Evolutionary conservation across 176 grass and related monocot genomes (phyloP).

Genomic region (Ampelocalamus luodianensis): DNA sequence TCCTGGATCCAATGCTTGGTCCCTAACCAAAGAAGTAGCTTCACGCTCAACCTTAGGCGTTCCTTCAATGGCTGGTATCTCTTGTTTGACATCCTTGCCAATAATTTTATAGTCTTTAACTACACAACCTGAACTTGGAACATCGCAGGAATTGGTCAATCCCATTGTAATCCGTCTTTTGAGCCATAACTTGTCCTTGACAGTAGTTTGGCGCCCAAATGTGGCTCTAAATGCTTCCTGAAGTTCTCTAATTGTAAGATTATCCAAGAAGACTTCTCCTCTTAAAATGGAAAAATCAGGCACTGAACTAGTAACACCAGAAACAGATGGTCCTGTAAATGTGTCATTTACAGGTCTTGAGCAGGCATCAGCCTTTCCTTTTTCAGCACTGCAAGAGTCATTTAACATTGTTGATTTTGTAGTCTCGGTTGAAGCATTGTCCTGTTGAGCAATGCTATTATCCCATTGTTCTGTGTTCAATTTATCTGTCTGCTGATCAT

Average conservation of each 20-base stretch:
- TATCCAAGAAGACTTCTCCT: slow-evolving; percentile 83
- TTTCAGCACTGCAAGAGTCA: slow-evolving; percentile 58
- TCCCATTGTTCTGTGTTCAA: slow-evolving; percentile 39
- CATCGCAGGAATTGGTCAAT: slow-evolving; percentile 79
- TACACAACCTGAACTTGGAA: slow-evolving; percentile 76
- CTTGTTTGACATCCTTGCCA: slow-evolving; percentile 43
- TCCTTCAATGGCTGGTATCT: slow-evolving; percentile 19
- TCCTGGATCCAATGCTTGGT: slow-evolving; percentile 43
- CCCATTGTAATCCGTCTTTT: slow-evolving; percentile 96
- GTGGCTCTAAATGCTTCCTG: slow-evolving; percentile 92
- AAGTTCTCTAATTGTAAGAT: slow-evolving; percentile 92
- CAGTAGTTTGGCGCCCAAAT: slow-evolving; percentile 90
- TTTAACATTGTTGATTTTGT: slow-evolving; percentile 65
- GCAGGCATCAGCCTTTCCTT: slow-evolving; percentile 67
- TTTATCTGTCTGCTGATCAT: slow-evolving; percentile 38
- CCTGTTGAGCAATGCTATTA: slow-evolving; percentile 44
- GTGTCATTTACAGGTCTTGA: slow-evolving; percentile 52
- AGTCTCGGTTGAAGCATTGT: slow-evolving; percentile 62
- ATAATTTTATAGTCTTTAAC: slow-evolving; percentile 87
- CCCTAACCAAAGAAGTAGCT: slow-evolving; percentile 42
- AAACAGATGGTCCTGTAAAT: slow-evolving; percentile 54
- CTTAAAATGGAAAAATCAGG: slow-evolving; percentile 91
- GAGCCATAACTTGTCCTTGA: slow-evolving; percentile 99
- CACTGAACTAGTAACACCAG: slow-evolving; percentile 59
- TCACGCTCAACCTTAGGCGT: slow-evolving; percentile 39